A percentile compares a stretch with the other conserved stretches of the same genome.
These are phyloP conservation scores for Penicillium sp. DNA, from an alignment of 2,329 filamentous ascomycete genomes.

Conservation along the genomic window DNA sequence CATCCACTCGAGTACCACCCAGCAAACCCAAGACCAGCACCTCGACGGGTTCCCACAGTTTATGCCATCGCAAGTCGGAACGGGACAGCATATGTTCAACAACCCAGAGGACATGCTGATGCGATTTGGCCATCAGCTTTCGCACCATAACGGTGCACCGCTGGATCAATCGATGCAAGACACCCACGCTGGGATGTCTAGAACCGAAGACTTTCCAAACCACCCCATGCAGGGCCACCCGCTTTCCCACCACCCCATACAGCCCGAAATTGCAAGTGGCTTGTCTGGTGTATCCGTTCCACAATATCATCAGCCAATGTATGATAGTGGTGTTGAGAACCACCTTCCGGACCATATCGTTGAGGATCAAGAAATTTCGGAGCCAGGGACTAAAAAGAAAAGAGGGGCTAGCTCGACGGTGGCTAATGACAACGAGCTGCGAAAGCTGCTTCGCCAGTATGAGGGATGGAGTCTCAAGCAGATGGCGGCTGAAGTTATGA, in stretches of 20 bases:
- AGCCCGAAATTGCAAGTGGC: conserved; percentile 35
- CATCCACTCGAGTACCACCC: conserved; percentile 47
- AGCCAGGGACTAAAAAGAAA: conserved; percentile 44
- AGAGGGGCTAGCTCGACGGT: conserved; percentile 48
- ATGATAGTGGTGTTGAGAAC: conserved; percentile 43
- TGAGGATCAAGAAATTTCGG: conserved; percentile 44
- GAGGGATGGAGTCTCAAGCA: conserved; percentile 46
- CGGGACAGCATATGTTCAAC: conserved; percentile 37
- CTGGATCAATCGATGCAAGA: conserved; percentile 41
- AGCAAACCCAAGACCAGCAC: conserved; percentile 44
- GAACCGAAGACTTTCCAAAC: conserved; percentile 37
- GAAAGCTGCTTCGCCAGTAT: conserved; percentile 48
- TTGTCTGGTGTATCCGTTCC: conserved; percentile 32
- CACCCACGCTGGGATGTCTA: conserved; percentile 34
- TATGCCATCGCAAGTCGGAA: conserved; percentile 33
- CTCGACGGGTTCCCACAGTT: conserved; percentile 42
- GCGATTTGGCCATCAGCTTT: conserved; percentile 44
- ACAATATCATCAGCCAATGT: conserved; percentile 41
- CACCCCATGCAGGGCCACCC: conserved; percentile 36
- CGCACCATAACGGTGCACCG: conserved; percentile 36
- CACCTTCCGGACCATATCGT: conserved; percentile 40
- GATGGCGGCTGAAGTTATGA: conserved; percentile 49
- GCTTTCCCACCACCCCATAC: conserved; percentile 36
- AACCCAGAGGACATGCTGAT: conserved; percentile 48
- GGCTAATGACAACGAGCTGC: conserved; percentile 50